These are phyloP conservation scores for Fomitopsis pulvina DNA, from an alignment of 768 basidiomycete genomes.

Conservation along the genomic window DNA sequence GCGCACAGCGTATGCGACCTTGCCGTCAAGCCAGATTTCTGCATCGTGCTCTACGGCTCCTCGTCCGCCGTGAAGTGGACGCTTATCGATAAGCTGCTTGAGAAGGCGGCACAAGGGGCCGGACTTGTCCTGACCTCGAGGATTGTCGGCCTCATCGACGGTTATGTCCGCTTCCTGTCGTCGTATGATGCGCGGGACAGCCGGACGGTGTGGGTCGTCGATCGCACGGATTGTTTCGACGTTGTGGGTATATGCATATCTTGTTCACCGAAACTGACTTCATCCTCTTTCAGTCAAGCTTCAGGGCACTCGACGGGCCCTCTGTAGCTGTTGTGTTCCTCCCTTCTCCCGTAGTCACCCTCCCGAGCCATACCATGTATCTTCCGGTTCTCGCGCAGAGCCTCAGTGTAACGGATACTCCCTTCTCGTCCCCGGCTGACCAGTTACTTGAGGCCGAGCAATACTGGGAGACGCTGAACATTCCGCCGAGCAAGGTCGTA, in stretches of 20 bases:
- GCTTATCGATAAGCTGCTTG: slow-evolving; percentile 51
- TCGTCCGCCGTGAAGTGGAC: slow-evolving; percentile 54
- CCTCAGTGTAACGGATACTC: slow-evolving; percentile 14
- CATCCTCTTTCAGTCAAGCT: slow-evolving; percentile 35
- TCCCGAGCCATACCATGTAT: slow-evolving; percentile 40
- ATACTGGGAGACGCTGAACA: slow-evolving; percentile 23
- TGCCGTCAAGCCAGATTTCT: slow-evolving; percentile 36
- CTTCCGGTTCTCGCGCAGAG: slow-evolving; percentile 47
- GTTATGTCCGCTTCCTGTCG: slow-evolving; percentile 3
- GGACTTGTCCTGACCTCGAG: slow-evolving; percentile 21
- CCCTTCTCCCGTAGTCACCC: slow-evolving; percentile 36
- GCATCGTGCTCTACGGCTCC: slow-evolving; percentile 62
- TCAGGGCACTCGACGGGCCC: slow-evolving; percentile 33
- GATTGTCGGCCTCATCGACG: slow-evolving; percentile 9
- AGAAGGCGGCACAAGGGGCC: slow-evolving; percentile 35
- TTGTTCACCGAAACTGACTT: slow-evolving; percentile 28
- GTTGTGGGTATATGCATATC: slow-evolving; percentile 30
- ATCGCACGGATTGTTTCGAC: slow-evolving; percentile 28
- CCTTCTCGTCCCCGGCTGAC: slow-evolving; percentile 15
- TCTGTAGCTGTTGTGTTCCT: slow-evolving; percentile 67
- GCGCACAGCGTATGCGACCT: slow-evolving; percentile 16
- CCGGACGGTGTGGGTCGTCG: slow-evolving; percentile 31
- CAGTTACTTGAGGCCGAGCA: slow-evolving; percentile 25
- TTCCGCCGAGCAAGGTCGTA: slow-evolving; percentile 18
- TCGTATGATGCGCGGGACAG: slow-evolving; percentile 17